Base-by-base conservation (phyloP, 352 stramenopile genomes). In the Globisporangium paroecandrum region DNA sequence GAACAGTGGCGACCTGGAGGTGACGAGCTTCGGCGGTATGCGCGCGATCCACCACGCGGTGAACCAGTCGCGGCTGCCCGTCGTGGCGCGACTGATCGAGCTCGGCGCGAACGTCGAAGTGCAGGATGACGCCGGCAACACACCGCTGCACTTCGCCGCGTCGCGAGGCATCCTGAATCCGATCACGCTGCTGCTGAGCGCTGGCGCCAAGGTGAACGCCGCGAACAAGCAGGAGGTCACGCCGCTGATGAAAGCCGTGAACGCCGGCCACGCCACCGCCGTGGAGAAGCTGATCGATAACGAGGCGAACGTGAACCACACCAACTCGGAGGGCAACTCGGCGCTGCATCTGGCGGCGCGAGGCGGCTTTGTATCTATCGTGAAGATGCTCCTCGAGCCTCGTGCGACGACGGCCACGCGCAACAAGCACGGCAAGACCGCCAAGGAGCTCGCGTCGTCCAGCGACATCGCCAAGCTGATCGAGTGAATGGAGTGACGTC, bases 251-350 rank as follows among this genome's bases (percentile, higher is more conserved):
- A 95, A 94, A 64, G 90, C 91, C 4, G 82, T 85, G 38, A 90
- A 78, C n/a, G 88, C 82, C 1, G 89, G 89, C 12, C 90, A 97
- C 64, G 53, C 77, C 10, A 88, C 87, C 5, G 83, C 85, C 8
- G 85, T 93, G n/a, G 90, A 95, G 70, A 95, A 95, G 75, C 82
- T 96, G n/a, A 72, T 95, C 34, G 85, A 92, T 58, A 86, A 85
- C 70, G 87, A 89, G 43, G 89, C 85, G n/a, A 90, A 77, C 57
- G 74, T 75, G 7, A 87, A 86, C 32, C 71, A 77, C 51, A 74
- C 71, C n/a, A 93, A 95, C 63, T 34, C 69, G 4, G 85, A 95
- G 58, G 88, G 88, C 60, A 95, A 96, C 72, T 91, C 87, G 27
- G 88, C 89, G 43, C 78, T 97, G 46, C 90, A 97, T 58, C 62